Base-by-base conservation (phyloP, 176 grass and related monocot genomes). In the Chloris gayana region DNA sequence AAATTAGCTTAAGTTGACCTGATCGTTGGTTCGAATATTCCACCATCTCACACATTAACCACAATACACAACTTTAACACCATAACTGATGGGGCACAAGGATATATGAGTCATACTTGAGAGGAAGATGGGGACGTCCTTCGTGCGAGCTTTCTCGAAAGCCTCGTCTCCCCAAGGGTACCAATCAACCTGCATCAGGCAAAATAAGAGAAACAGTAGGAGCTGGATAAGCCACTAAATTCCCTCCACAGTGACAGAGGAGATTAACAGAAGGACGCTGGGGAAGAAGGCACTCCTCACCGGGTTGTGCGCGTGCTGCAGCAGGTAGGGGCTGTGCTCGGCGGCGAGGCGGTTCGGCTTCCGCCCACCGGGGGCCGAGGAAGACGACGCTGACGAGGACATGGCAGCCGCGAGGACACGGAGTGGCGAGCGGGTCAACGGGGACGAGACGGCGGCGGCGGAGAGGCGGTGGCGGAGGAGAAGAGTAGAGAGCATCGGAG, bases 141-240 rank as follows among this genome's bases (percentile, higher is more conserved):
- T 86, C 51, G 73, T 85, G 59, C 95, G 90, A 87, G 95, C 92
- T 74, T 91, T 87, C 73, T 98, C 81, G 77, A 98, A 98, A 45
- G 95, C 95, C 75, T 98, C 95, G 0, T 94, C 88, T 29, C 95
- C 95, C 92, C 95, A 98, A n/a, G 95, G 95, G 57, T 94, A 94
- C 95, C 95, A 98, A 39, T 98, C 83, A 59, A 98, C 95, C 95
- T 98, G 89, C 56, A 64, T 13, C 22, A 72, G 86, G 50, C 24
- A 77, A 57, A 35, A 74, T 10, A 45, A 67, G 8, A 50, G 4
- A 50, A 69, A 21, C 39, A 19, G 11, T 4, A 44, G 66, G 18
- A 24, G 59, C 17, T 32, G 19, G 18, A 19, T 21, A 61, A 12
- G 6, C 11, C 21, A 18, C 31, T 10, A 8, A 47, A 64, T 45